Conservation (phyloP, 2,329 filamentous ascomycete species). For the Fusarium neocosmosporiellum region DNA sequence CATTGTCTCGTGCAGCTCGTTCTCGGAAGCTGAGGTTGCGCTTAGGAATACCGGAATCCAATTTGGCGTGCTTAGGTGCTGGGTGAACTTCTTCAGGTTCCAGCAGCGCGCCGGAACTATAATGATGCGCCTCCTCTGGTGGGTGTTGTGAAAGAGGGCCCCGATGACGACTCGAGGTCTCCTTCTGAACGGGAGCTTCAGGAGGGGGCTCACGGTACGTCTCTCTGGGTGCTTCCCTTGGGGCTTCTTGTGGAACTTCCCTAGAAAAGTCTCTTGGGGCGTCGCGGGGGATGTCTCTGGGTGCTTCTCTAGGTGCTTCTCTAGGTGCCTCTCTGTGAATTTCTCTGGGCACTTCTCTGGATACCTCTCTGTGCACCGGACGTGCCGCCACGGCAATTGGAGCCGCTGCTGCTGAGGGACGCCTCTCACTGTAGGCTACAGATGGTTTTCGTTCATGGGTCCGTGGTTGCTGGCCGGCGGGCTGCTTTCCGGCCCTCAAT, state of each 20-base stretch:
- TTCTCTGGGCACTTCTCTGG: slow-evolving; percentile 21
- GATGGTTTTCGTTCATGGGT: slow-evolving; percentile 41
- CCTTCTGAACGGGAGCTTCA: slow-evolving; percentile 32
- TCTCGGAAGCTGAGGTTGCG: slow-evolving; percentile 72
- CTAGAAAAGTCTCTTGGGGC: slow-evolving; percentile 16
- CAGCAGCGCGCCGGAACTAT: slow-evolving; percentile 36
- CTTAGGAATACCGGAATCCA: slow-evolving; percentile 55
- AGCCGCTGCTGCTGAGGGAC: slow-evolving; percentile 22
- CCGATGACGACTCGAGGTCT: slow-evolving; percentile 30
- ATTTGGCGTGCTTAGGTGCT: slow-evolving; percentile 30
- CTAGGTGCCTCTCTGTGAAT: slow-evolving; percentile 2
- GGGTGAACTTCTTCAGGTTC: slow-evolving; percentile 31
- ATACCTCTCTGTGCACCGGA: slow-evolving; percentile 25
- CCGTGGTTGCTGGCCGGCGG: slow-evolving; percentile 31
- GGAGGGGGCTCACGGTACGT: slow-evolving; percentile 27
- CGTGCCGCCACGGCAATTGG: slow-evolving; percentile 26
- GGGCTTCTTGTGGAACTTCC: slow-evolving; percentile 25
- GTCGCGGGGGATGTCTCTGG: slow-evolving; percentile 13
- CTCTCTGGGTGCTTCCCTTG: slow-evolving; percentile 23
- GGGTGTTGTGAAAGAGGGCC: slow-evolving; percentile 34
- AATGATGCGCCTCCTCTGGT: slow-evolving; percentile 32
- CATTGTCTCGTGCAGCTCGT: slow-evolving; percentile 60
- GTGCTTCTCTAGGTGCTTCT: slow-evolving; percentile 26
- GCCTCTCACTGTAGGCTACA: slow-evolving; percentile 27
- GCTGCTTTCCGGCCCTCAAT: slow-evolving; percentile 46